Conservation (phyloP, 1,284 basidiomycete genomes). For the Neonothopanus nambi region DNA sequence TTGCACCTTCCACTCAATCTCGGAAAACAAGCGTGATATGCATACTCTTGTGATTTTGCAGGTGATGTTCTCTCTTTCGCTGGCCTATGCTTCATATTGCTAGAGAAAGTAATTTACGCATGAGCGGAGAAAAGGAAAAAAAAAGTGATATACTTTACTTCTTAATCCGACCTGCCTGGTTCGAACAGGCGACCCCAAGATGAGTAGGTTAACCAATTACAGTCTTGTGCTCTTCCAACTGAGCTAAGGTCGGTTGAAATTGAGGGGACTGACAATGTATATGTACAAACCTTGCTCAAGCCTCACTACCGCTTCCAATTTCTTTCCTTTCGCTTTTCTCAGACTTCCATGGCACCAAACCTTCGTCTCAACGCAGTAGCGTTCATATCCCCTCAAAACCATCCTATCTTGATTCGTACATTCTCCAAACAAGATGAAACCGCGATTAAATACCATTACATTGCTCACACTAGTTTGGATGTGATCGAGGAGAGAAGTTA, state of each 20-base stretch:
- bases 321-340: too few relatives aligned
- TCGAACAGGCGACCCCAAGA: conserved; percentile 18
- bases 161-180: conserved; percentile 17
- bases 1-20: too few relatives aligned
- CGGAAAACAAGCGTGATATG: too few relatives aligned
- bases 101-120: too few relatives aligned
- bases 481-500: conserved; percentile 75
- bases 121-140: neutral
- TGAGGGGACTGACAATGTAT: too few relatives aligned
- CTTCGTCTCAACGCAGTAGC: conserved; percentile 75
- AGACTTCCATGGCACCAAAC: conserved; percentile 53
- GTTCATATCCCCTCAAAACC: conserved; percentile 78
- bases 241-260: conserved; percentile 41
- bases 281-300: too few relatives aligned
- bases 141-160: neutral
- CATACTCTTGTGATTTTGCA: too few relatives aligned
- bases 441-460: conserved; percentile 76
- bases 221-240: conserved; percentile 50
- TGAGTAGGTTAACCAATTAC: conserved; percentile 29
- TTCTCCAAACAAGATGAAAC: conserved; percentile 67
- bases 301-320: too few relatives aligned
- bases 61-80: too few relatives aligned
- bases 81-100: too few relatives aligned
- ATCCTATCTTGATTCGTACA: conserved; percentile 74
- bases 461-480: conserved; percentile 79